phyloP scores from a whole-genome alignment of 2,329 filamentous ascomycete species.

The Nannizziopsis barbatae region DNA sequence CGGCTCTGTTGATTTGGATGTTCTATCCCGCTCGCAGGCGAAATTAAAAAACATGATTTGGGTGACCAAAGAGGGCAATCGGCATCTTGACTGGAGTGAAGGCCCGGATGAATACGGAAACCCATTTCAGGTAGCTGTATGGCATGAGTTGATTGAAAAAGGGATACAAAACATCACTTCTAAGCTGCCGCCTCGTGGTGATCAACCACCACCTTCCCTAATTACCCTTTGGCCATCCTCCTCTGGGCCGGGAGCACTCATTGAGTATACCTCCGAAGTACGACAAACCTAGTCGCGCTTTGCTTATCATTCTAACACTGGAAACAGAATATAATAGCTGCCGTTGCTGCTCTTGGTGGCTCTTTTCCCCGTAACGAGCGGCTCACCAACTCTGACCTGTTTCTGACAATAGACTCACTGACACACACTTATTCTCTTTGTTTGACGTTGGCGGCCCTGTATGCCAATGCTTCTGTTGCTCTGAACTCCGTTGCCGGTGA shows the following conservation, averaged over 20 bases:
- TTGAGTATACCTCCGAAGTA: conserved; percentile 65
- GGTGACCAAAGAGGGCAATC: conserved; percentile 83
- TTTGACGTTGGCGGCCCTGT: conserved; percentile 71
- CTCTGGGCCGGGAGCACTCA: conserved; percentile 51
- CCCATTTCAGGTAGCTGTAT: conserved; percentile 72
- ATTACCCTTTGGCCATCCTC: conserved; percentile 31
- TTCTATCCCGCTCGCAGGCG: conserved; percentile 56
- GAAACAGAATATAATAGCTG: conserved; percentile 68
- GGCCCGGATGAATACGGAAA: conserved; percentile 65
- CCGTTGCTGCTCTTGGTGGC: conserved; percentile 63
- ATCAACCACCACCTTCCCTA: conserved; percentile 40
- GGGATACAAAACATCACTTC: conserved; percentile 46
- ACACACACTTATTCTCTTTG: conserved; percentile 68
- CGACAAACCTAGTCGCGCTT: conserved; percentile 8
- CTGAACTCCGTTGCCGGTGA: conserved; percentile 77
- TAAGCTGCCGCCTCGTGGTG: conserved; percentile 54
- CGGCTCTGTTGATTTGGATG: conserved; percentile 71
- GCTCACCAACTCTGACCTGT: conserved; percentile 62
- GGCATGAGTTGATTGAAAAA: conserved; percentile 78
- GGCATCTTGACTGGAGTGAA: conserved; percentile 92
- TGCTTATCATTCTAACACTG: conserved; percentile 10
- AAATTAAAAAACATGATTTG: conserved; percentile 70
- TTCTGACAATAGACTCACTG: conserved; percentile 74
- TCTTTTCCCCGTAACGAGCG: conserved; percentile 65
- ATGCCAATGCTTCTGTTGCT: conserved; percentile 71